phyloP scores from a whole-genome alignment of 2,329 filamentous ascomycete genomes.

The Neoscytalidium dimidiatum region DNA sequence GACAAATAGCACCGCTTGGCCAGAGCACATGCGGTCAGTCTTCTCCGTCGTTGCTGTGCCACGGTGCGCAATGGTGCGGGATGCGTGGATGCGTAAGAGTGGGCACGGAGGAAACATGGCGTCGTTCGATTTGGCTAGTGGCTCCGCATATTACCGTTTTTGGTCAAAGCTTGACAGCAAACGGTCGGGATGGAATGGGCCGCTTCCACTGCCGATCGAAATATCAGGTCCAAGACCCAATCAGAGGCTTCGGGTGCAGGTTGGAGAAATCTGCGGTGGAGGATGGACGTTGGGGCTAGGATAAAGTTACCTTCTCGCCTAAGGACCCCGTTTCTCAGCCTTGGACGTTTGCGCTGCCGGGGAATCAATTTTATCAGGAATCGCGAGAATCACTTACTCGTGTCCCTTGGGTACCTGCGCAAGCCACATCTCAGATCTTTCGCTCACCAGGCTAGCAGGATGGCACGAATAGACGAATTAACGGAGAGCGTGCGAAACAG shows the following conservation, averaged over 20 bases:
- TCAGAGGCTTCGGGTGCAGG: background rate
- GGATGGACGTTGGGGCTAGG: background rate
- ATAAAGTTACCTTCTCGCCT: background rate
- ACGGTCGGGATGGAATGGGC: background rate
- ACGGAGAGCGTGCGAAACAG: background rate
- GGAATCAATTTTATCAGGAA: background rate
- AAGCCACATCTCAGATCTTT: background rate
- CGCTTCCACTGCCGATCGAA: background rate
- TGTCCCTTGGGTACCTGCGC: background rate
- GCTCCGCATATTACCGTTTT: background rate
- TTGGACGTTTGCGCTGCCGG: background rate
- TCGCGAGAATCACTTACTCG: background rate
- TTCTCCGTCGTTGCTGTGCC: background rate
- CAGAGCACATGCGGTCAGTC: background rate
- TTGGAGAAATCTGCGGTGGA: background rate
- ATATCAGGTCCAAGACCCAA: background rate
- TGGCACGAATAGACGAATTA: background rate
- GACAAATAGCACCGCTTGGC: background rate
- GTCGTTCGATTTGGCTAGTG: background rate
- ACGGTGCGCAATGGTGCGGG: no score
- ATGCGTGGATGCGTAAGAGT: background rate
- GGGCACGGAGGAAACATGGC: background rate
- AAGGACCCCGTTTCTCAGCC: background rate
- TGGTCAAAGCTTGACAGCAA: conserved; percentile 12
- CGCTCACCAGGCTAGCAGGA: background rate